Evolutionary conservation across 75 land plant genomes (phyloP), one percentile per base, ranked within the genome.

Genomic region (Adiantum capillusveneris): DNA sequence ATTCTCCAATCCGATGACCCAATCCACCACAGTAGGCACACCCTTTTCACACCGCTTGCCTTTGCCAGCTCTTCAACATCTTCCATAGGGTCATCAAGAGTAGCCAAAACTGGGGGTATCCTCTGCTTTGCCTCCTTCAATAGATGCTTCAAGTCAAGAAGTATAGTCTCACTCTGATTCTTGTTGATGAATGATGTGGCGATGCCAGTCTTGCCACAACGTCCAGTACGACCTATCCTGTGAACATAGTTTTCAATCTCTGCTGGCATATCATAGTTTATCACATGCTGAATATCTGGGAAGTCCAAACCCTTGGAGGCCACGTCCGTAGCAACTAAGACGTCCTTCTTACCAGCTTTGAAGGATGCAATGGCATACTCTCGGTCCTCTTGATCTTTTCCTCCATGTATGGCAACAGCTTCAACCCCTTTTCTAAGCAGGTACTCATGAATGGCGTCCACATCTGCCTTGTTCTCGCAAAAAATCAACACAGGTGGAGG

Each of bases 191-290:
- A 90, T 7, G 96, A 83, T 1, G 96, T 90, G 25, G 96, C 96
- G 22, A 90, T 90, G n/a, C 96, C 96, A 0, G 88, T 90, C 61
- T 87, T 87, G 6, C 96, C 96, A 66, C 96, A 90, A 65, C 96
- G 72, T 51, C 96, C 92, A 9, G 96, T 90, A 49, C 92, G 66
- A 18, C 92, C 88, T 43, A 90, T 90, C 60, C 92, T 75, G 62
- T 90, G 96, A n/a, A 90, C 92, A 90, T n/a, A 90, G 57, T 90
- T 90, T 58, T 87, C 96, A 36, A 90, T 90, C 65, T 90, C 96
- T 11, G 88, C 85, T 37, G 96, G 96, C 96, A 90, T 90, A 58
- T 90, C 92, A 63, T 87, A 90, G 57, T 90, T 90, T 41, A 90
- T 84, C 3, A 90, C 96, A 75, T 90, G 96, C 62, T 90, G 88